These are phyloP conservation scores for Lagenidium sp. DNA, from an alignment of 352 stramenopile genomes.

Conservation along the genomic window DNA sequence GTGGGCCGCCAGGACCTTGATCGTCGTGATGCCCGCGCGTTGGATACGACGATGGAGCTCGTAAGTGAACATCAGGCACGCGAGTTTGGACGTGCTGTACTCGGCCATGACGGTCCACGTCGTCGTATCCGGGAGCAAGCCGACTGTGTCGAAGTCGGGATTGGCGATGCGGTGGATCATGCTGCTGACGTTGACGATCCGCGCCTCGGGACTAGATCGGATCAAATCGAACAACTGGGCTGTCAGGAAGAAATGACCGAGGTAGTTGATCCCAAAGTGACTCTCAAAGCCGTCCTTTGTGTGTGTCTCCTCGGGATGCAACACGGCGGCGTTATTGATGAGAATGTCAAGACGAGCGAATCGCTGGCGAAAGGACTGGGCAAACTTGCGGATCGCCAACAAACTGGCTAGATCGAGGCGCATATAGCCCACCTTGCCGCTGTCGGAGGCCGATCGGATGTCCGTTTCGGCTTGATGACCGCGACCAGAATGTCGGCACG, in stretches of 20 bases:
- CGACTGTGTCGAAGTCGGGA: slow-evolving; percentile 7
- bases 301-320: slow-evolving; percentile 18
- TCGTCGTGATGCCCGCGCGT: slow-evolving; percentile 5
- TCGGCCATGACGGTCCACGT: slow-evolving; percentile 7
- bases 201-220: slow-evolving; percentile 12
- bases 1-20: slow-evolving; percentile 13
- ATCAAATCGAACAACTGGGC: slow-evolving; percentile 30
- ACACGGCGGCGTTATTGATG: slow-evolving; percentile 32
- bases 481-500: slow-evolving; percentile 6
- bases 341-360: slow-evolving; percentile 21
- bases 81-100: slow-evolving; percentile 31
- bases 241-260: slow-evolving; percentile 65
- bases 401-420: slow-evolving; percentile 26
- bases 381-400: slow-evolving; percentile 20
- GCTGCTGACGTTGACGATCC: slow-evolving; percentile 38
- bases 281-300: slow-evolving; percentile 34
- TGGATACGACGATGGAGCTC: slow-evolving; percentile 16
- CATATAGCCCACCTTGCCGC: slow-evolving; percentile 26
- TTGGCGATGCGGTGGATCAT: slow-evolving; percentile 11
- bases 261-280: slow-evolving; percentile 64
- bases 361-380: slow-evolving; percentile 17
- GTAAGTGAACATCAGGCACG: slow-evolving; percentile 16
- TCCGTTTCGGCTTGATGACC: slow-evolving; percentile 14
- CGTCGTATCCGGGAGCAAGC: not conserved
- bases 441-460: slow-evolving; percentile 10